A percentile compares a stretch with the other conserved stretches of the same genome.
Conservation (phyloP, 139 green algal genomes). For the Chlorella sorokiniana region DNA sequence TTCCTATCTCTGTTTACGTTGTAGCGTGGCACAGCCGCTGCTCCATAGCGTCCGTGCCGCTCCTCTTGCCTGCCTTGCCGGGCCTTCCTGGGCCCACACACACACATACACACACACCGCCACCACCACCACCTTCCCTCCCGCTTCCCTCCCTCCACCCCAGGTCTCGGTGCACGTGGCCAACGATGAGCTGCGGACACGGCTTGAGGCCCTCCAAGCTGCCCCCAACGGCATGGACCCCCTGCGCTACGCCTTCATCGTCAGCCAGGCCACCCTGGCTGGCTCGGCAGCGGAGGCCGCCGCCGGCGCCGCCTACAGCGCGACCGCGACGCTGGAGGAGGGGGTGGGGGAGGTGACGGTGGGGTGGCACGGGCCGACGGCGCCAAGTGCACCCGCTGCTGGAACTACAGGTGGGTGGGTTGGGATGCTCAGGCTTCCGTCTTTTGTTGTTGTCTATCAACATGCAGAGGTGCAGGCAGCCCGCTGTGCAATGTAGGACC, state of each 20-base stretch:
- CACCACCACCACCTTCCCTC: background rate
- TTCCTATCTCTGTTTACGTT: background rate
- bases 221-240: slow-evolving; percentile 77
- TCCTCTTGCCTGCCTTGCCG: background rate
- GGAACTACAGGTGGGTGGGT: slow-evolving; percentile 85
- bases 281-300: slow-evolving; percentile 13
- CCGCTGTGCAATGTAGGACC: no score
- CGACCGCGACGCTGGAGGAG: slow-evolving; percentile 36
- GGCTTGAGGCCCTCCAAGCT: slow-evolving; percentile 64
- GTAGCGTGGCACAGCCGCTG: background rate
- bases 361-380: slow-evolving; percentile 82
- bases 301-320: slow-evolving; percentile 5
- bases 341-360: slow-evolving; percentile 65
- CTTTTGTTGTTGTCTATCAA: background rate
- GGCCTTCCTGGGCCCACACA: background rate
- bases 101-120: no score
- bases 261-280: slow-evolving; percentile 59
- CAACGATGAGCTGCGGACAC: slow-evolving; percentile 43
- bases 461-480: background rate
- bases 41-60: background rate
- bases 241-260: slow-evolving; percentile 84
- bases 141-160: background rate
- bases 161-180: slow-evolving; percentile 70
- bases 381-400: slow-evolving; percentile 94
- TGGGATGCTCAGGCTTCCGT: background rate